Evolutionary conservation across 345 rosid genomes (phyloP).

Genomic region (Aethionema arabicum): DNA sequence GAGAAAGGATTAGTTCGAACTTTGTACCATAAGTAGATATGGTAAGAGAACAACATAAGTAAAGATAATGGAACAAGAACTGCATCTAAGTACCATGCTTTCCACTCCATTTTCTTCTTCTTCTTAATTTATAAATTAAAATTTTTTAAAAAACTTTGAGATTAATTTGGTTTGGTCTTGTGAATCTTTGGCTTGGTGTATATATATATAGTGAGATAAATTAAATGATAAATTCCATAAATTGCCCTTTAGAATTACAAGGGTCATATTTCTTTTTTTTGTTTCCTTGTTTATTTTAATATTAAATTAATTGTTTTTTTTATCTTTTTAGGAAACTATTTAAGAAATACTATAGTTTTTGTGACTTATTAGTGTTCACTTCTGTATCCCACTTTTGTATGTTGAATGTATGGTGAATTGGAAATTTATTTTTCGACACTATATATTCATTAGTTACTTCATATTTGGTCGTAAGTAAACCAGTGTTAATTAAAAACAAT

Average conservation of each 20-base stretch:
- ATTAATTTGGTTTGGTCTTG: conserved; percentile 18
- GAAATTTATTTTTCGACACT: conserved; percentile 16
- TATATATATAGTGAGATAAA: conserved; percentile 32
- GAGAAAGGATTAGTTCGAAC: conserved; percentile 68
- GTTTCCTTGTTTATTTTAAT: not conserved
- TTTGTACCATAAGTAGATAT: conserved; percentile 68
- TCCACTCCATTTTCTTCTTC: conserved; percentile 37
- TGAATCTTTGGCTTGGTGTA: conserved; percentile 9
- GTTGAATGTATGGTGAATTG: conserved; percentile 15
- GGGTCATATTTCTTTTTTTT: conserved; percentile 18
- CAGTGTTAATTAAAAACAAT: not conserved
- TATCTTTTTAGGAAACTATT: conserved; percentile 12
- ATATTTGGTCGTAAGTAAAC: conserved; percentile 22
- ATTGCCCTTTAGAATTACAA: conserved; percentile 27
- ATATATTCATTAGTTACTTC: conserved; percentile 15
- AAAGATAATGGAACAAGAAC: conserved; percentile 67
- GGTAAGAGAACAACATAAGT: conserved; percentile 48
- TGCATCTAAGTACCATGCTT: conserved; percentile 62
- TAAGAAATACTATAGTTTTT: no score
- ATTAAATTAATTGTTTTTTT: conserved; percentile 24
- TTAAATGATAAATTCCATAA: conserved; percentile 7
- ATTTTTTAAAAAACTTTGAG: conserved; percentile 21
- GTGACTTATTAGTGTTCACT: conserved; percentile 33
- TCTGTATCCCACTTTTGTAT: conserved; percentile 34
- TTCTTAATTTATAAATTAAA: not conserved